Base-by-base conservation (phyloP, 2,329 filamentous ascomycete genomes). In the Fusarium odoratissimum region DNA sequence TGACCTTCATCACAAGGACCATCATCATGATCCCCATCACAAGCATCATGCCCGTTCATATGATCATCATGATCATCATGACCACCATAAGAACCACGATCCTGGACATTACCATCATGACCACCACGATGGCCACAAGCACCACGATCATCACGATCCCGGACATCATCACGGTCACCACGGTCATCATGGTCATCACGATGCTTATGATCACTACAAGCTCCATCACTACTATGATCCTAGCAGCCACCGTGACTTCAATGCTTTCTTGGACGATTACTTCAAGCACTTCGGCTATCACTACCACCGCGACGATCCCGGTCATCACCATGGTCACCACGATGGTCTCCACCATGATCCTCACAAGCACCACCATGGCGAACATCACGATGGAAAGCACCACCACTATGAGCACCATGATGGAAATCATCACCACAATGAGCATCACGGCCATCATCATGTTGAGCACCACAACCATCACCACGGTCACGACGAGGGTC, bases 201-300 rank as follows among this genome's bases (percentile, higher is more conserved):
- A 55, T 30, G 35, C 19, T 17, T 21, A 31, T n/a, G 35, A 42
- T 13, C 38, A 44, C 6, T 30, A 56, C 9, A 44, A 44, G 37
- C 37, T 44, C n/a, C 52, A 44, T 21, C 30, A 51, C n/a, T 51
- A 54, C 19, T 42, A 60, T 41, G 46, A 60, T 55, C 57, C 57
- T 13, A 17, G n/a, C 17, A 37, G 37, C 35, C 59, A 71, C 30
- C 38, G 11, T 28, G 40, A 63, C 28, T 35, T 60, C 7, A 40
- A 60, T 56, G 38, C 49, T 30, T 60, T 54, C 57, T 60, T 60
- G 35, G 46, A 41, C n/a, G 46, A 56, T 3, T 58, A 49, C 42
- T 42, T 60, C 31, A 40, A 49, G 28, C 44, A 59, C 11, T 49
- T 52, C 10, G 56, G 37, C 31, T 25, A 56, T 46, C 54, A 45